phyloP scores from a whole-genome alignment of 2,329 filamentous ascomycete genomes.

The Thielaviopsis populi region DNA sequence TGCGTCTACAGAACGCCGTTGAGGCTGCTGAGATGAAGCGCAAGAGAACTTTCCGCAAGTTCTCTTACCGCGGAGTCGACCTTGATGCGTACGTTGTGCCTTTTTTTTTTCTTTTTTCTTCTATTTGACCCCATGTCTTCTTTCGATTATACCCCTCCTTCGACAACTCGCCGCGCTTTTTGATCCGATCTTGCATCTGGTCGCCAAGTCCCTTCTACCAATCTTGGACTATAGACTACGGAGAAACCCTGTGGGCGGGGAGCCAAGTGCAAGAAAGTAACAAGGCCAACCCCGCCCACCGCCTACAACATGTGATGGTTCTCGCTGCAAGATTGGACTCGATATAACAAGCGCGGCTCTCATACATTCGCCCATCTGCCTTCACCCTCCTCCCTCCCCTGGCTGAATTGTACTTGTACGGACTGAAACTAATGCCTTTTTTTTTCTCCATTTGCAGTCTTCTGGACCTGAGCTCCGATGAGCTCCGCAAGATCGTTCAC shows the following conservation, averaged over 20 bases:
- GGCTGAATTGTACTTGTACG: neutral
- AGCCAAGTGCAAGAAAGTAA: no score
- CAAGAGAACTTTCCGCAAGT: slow-evolving; percentile 99
- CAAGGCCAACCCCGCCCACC: neutral
- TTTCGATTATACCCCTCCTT: slow-evolving; percentile 47
- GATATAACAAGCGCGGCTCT: neutral
- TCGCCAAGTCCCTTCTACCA: neutral
- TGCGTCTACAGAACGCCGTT: slow-evolving; percentile 63
- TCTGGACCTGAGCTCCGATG: slow-evolving; percentile 94
- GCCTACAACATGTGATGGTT: neutral
- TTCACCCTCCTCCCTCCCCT: neutral
- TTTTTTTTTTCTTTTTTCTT: neutral
- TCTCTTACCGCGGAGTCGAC: slow-evolving; percentile 98
- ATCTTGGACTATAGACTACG: neutral
- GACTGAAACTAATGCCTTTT: slow-evolving; percentile 4
- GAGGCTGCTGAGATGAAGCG: slow-evolving; percentile 99
- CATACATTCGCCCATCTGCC: neutral
- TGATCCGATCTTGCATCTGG: neutral
- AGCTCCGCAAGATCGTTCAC: slow-evolving; percentile 98
- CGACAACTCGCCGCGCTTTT: neutral
- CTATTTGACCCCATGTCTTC: neutral
- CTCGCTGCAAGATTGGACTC: neutral
- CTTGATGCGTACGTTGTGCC: slow-evolving; percentile 76
- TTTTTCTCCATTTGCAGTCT: slow-evolving; percentile 48
- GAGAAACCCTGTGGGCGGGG: neutral